Base-by-base conservation (phyloP, 768 basidiomycete genomes). In the Holtermannia corniformis region DNA sequence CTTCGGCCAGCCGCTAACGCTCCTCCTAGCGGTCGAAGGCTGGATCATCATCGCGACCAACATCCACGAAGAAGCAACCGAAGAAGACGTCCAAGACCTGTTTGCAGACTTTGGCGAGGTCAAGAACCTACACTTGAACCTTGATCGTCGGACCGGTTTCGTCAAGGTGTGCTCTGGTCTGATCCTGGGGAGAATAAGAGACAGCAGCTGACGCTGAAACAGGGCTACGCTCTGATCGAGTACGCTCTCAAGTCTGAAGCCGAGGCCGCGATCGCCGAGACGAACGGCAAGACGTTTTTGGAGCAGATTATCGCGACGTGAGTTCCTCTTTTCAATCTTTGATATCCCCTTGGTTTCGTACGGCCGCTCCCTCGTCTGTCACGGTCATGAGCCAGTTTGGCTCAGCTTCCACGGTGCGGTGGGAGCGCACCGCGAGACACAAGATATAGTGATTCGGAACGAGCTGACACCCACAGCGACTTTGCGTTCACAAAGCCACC, bases 181-280 rank as follows among this genome's bases (percentile, higher is more conserved):
- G 37, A 19, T 48, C 3, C 11, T 46, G 41, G n/a, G 43, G 11
- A 19, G 11, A n/a, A n/a, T n/a, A n/a, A n/a, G n/a, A n/a, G n/a
- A n/a, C 32, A 37, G 32, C 32, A 16, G 23, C 5, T 20, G 40
- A 19, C 21, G 3, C 16, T 16, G 5, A 5, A 13, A 4, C 64
- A 97, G 93, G 95, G 95, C 41, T 99, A 99, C 75, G 93, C 92
- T 3, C 76, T 99, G 50, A 88, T 99, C 47, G 95, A 99, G 73
- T 99, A 96, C 71, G 90, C 92, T 67, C 92, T 89, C 4, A 85
- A 87, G 81, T 78, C 83, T 11, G 92, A 97, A 56, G 95, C 95
- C 1, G 88, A 95, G 63, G 81, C 82, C 23, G 95, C 95, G 16
- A 93, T 99, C 57, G 86, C 90, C 52, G 84, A 84, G 44, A 90